phyloP scores from a whole-genome alignment of 495 filamentous ascomycete genomes.

The Parathielavia hyrcaniae region DNA sequence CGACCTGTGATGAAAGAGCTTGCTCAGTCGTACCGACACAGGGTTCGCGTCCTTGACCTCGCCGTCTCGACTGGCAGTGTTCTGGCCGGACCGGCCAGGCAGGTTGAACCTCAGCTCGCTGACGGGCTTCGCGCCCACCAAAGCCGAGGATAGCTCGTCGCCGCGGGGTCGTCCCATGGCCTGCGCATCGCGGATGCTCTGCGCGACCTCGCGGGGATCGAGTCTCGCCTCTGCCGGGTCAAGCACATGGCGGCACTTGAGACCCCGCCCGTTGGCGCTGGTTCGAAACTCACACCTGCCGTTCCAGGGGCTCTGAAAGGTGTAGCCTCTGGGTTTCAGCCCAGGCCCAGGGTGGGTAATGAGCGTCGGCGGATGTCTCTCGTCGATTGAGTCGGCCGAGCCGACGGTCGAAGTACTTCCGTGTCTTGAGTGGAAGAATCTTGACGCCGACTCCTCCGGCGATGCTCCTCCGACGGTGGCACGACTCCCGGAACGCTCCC shows the following conservation, averaged over 20 bases:
- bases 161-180: constrained; percentile 29
- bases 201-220: constrained; percentile 39
- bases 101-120: constrained; percentile 89
- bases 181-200: constrained; percentile 30
- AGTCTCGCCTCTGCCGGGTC: constrained; percentile 34
- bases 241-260: constrained; percentile 72
- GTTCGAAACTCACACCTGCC: constrained; percentile 77
- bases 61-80: constrained; percentile 75
- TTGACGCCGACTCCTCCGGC: constrained; percentile 21
- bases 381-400: constrained; percentile 35
- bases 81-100: constrained; percentile 56
- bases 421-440: constrained; percentile 27
- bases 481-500: constrained; percentile 22
- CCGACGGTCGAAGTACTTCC: constrained; percentile 34
- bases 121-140: constrained; percentile 47
- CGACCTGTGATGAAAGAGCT: constrained; percentile 23
- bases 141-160: constrained; percentile 24
- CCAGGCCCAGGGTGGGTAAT: constrained; percentile 43
- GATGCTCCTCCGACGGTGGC: constrained; percentile 17
- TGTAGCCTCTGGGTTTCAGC: constrained; percentile 47
- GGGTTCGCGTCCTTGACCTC: constrained; percentile 24
- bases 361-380: constrained; percentile 25
- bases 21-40: constrained; percentile 38
- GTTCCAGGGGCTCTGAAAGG: constrained; percentile 79
- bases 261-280: constrained; percentile 61